phyloP scores from a whole-genome alignment of 805 yeast genomes.

The Kluyveromyces aestuarii region DNA sequence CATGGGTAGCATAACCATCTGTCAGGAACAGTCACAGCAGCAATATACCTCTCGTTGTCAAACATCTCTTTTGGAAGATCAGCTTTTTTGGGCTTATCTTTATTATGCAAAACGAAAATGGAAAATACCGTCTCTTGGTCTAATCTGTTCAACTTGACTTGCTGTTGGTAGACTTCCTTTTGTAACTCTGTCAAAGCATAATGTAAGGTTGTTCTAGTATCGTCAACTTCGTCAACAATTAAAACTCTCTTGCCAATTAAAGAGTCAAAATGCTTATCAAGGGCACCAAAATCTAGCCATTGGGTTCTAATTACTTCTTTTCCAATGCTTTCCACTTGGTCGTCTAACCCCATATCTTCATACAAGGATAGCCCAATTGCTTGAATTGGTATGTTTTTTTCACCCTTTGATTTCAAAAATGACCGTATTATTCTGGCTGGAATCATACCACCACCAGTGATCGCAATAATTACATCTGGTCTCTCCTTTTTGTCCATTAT shows the following conservation, averaged over 20 bases:
- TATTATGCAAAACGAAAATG: conserved; percentile 77
- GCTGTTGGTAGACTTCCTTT: conserved; percentile 47
- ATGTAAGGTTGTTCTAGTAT: conserved; percentile 82
- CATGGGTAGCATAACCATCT: conserved; percentile 87
- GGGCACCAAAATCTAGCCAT: conserved; percentile 78
- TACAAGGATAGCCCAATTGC: conserved; percentile 60
- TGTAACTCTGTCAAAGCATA: conserved; percentile 72
- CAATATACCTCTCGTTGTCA: conserved; percentile 55
- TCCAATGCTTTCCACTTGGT: conserved; percentile 45
- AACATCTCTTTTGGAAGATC: conserved; percentile 56
- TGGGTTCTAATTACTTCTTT: conserved; percentile 80
- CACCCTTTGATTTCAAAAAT: conserved; percentile 47
- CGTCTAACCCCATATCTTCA: conserved; percentile 44
- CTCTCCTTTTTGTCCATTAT: conserved; percentile 35
- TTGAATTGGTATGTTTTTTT: conserved; percentile 60
- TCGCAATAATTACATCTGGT: conserved; percentile 54
- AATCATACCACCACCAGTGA: conserved; percentile 68
- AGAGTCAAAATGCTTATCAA: conserved; percentile 60
- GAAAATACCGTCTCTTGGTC: conserved; percentile 58
- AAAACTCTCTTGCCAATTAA: conserved; percentile 73
- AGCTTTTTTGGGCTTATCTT: conserved; percentile 73
- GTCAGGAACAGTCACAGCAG: conserved; percentile 69
- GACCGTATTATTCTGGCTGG: conserved; percentile 63
- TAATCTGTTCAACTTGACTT: conserved; percentile 47
- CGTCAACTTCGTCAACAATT: conserved; percentile 88